A percentile compares a stretch with the other conserved stretches of the same genome.
Conservation (phyloP, 345 rosid species). For the Citrus cavaleriei region DNA sequence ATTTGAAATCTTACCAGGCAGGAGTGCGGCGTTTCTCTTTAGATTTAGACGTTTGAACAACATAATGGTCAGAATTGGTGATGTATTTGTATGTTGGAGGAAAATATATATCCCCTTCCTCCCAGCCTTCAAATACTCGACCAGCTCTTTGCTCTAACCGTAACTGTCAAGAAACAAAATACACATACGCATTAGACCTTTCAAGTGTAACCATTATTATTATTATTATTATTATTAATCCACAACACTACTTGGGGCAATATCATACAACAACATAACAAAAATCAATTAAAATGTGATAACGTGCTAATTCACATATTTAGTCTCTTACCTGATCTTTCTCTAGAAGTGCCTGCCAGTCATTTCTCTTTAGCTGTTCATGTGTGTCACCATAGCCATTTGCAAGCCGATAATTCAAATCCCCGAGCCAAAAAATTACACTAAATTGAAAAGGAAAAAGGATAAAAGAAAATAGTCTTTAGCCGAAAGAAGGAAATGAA, state of each 20-base stretch:
- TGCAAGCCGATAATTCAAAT: slow-evolving; percentile 88
- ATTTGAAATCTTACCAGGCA: slow-evolving; percentile 65
- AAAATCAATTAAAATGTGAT: background rate
- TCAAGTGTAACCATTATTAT: background rate
- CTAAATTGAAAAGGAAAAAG: slow-evolving; percentile 27
- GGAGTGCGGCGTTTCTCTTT: slow-evolving; percentile 77
- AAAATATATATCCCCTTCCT: slow-evolving; percentile 76
- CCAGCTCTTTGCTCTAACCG: slow-evolving; percentile 73
- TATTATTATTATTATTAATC: background rate
- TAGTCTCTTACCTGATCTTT: slow-evolving; percentile 65
- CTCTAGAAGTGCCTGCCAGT: slow-evolving; percentile 83
- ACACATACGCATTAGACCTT: background rate
- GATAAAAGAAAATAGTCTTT: background rate
- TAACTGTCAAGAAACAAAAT: slow-evolving; percentile 40
- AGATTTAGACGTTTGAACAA: slow-evolving; percentile 46
- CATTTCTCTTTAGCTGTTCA: slow-evolving; percentile 49
- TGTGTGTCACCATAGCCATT: slow-evolving; percentile 34
- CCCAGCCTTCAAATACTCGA: slow-evolving; percentile 80
- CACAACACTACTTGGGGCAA: background rate
- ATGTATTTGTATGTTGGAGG: slow-evolving; percentile 94
- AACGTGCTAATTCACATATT: background rate
- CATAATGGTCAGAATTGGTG: slow-evolving; percentile 66
- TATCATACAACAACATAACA: background rate
- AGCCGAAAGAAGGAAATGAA: background rate
- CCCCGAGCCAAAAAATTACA: slow-evolving; percentile 93